Conservation (phyloP, 495 filamentous ascomycete species). For the Podospora fimiseda region DNA sequence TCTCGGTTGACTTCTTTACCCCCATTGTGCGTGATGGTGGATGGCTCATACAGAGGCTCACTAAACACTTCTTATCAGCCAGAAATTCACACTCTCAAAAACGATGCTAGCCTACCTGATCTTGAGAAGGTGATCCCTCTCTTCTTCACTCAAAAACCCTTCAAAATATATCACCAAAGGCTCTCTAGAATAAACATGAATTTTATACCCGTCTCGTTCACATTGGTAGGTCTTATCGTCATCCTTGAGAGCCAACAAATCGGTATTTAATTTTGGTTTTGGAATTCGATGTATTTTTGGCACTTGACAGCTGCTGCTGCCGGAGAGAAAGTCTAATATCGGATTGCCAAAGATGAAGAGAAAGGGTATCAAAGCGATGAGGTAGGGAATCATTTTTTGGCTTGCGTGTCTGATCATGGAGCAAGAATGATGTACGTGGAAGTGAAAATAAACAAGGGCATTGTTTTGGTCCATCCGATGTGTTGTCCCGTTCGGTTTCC, state of each 20-base stretch:
- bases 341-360: too few relatives aligned
- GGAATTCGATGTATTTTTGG: too few relatives aligned
- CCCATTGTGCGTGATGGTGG: conserved; percentile 38
- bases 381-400: too few relatives aligned
- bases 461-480: too few relatives aligned
- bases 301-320: too few relatives aligned
- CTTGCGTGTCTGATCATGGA: too few relatives aligned
- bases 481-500: too few relatives aligned
- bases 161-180: conserved; percentile 43
- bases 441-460: too few relatives aligned
- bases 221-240: conserved; percentile 25
- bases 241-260: conserved; percentile 36
- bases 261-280: conserved; percentile 36
- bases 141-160: conserved; percentile 32
- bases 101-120: conserved; percentile 28
- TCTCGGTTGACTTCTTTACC: conserved; percentile 27
- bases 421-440: too few relatives aligned
- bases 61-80: conserved; percentile 18
- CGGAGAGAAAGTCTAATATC: too few relatives aligned
- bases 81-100: neutral
- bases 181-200: conserved; percentile 37
- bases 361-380: too few relatives aligned
- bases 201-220: conserved; percentile 26
- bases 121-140: conserved; percentile 36
- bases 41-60: conserved; percentile 36